These are phyloP conservation scores for Aspergillus sclerotialis DNA, from an alignment of 2,329 filamentous ascomycete species.

Conservation along the genomic window DNA sequence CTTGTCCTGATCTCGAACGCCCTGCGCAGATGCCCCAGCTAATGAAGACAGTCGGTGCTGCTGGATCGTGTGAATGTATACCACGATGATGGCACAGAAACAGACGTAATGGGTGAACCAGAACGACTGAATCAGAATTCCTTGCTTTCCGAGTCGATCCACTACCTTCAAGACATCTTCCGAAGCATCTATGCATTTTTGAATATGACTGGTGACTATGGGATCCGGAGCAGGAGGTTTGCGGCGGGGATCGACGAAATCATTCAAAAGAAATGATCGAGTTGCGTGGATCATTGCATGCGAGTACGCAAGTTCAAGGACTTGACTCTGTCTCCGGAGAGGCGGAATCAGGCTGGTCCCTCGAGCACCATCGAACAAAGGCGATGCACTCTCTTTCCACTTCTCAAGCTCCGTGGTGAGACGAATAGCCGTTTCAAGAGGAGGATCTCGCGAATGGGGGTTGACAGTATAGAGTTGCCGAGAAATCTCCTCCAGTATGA, in stretches of 20 bases:
- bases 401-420: conserved; percentile 28
- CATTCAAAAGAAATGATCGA: conserved; percentile 29
- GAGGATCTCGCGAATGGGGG: conserved; percentile 20
- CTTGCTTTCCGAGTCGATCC: conserved; percentile 29
- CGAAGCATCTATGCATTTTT: conserved; percentile 39
- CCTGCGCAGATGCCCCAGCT: conserved; percentile 11
- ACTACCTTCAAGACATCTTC: conserved; percentile 32
- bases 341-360: conserved; percentile 31
- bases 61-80: conserved; percentile 38
- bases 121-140: conserved; percentile 31
- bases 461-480: conserved; percentile 36
- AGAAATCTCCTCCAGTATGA: conserved; percentile 44
- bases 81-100: conserved; percentile 36
- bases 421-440: conserved; percentile 26
- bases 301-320: conserved; percentile 31
- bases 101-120: conserved; percentile 40
- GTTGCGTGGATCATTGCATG: conserved; percentile 35
- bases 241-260: conserved; percentile 30
- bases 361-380: conserved; percentile 29
- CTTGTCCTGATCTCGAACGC: conserved; percentile 13
- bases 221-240: conserved; percentile 21
- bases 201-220: conserved; percentile 29
- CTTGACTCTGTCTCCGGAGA: conserved; percentile 32
- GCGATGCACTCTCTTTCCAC: conserved; percentile 30
- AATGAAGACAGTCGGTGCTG: conserved; percentile 22